phyloP scores from a whole-genome alignment of 148 eudicot genomes.

The Silene latifolia region DNA sequence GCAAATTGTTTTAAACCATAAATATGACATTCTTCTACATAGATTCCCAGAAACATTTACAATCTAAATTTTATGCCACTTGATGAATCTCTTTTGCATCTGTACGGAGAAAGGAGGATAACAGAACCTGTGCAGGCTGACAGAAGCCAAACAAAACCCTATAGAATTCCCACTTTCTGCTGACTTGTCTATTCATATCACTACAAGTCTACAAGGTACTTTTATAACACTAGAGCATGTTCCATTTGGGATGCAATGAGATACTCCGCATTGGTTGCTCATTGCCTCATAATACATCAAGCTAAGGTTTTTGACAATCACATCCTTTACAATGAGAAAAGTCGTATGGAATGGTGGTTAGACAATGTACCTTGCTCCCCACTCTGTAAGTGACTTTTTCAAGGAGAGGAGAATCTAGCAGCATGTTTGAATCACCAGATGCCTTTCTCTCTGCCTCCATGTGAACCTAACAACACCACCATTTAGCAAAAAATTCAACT shows the following conservation, averaged over 20 bases:
- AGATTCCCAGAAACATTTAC: background rate
- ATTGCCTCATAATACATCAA: background rate
- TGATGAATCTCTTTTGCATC: background rate
- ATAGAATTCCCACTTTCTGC: background rate
- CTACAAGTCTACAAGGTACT: conserved; percentile 2
- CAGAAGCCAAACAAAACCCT: background rate
- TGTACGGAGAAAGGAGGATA: background rate
- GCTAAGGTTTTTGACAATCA: background rate
- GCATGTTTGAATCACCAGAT: conserved; percentile 42
- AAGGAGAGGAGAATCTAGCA: conserved; percentile 42
- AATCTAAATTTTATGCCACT: background rate
- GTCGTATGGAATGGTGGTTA: background rate
- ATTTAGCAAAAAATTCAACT: conserved; percentile 15
- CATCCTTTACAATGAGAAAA: conserved; percentile 7
- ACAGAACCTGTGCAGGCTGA: background rate
- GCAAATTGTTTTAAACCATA: background rate
- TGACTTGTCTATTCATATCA: background rate
- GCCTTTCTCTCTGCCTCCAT: conserved; percentile 93
- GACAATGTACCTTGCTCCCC: conserved; percentile 70
- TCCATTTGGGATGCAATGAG: background rate
- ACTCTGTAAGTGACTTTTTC: conserved; percentile 81
- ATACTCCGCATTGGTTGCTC: conserved; percentile 4
- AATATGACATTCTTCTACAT: background rate
- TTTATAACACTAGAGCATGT: background rate
- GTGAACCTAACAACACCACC: conserved; percentile 64